Percentiles rank a stretch among this genome's conserved stretches.
Conservation (phyloP, 495 filamentous ascomycete species). For the Penicillium soppii region DNA sequence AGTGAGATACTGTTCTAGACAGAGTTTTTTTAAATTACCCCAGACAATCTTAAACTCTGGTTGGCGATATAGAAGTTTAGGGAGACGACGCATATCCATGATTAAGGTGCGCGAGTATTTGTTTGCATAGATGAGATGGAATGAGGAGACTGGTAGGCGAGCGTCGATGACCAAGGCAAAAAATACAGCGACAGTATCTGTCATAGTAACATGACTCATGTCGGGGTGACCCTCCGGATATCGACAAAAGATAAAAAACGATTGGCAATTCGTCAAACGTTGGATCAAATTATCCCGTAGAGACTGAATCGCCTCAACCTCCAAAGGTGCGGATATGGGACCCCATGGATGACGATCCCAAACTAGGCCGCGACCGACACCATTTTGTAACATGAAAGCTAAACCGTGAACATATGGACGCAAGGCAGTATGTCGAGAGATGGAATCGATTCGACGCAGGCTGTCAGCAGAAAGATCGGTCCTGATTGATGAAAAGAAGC, state of each 20-base stretch:
- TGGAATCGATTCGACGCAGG: conserved; percentile 18
- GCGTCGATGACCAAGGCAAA: conserved; percentile 25
- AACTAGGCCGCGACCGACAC: conserved; percentile 22
- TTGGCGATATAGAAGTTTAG: conserved; percentile 29
- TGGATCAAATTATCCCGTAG: conserved; percentile 23
- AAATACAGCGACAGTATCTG: conserved; percentile 26
- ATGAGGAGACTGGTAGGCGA: conserved; percentile 20
- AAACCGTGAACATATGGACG: conserved; percentile 20
- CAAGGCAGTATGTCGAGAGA: conserved; percentile 17
- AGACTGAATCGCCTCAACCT: conserved; percentile 17
- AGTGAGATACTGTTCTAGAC: conserved; percentile 27
- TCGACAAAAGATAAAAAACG: conserved; percentile 32
- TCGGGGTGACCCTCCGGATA: conserved; percentile 30
- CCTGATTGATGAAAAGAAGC: conserved; percentile 24
- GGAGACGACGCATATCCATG: conserved; percentile 33
- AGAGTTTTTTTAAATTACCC: conserved; percentile 25
- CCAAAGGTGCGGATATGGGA: conserved; percentile 18
- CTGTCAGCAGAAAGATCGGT: conserved; percentile 26
- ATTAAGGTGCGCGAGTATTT: conserved; percentile 25
- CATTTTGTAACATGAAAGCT: conserved; percentile 26
- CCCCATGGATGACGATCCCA: conserved; percentile 30
- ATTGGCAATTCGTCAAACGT: conserved; percentile 22
- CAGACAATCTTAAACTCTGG: conserved; percentile 23
- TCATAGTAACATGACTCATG: conserved; percentile 24
- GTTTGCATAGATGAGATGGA: conserved; percentile 28